Evolutionary conservation across 2,329 filamentous ascomycete genomes (phyloP).

Genomic region (Thermothelomyces thermophilus): DNA sequence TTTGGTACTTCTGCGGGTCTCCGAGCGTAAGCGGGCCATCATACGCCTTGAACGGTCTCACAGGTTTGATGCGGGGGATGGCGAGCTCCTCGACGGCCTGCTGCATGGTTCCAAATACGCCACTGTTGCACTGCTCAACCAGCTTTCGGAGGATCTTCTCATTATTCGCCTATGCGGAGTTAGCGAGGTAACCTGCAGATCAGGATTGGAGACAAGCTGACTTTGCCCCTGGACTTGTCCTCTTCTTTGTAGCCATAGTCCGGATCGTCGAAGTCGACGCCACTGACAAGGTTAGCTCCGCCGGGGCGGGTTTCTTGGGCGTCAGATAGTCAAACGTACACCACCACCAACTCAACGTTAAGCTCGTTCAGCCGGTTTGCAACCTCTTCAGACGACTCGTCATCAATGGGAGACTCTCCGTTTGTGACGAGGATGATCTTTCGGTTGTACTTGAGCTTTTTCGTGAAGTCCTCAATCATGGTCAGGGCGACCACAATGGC

Average conservation of each 20-base stretch:
- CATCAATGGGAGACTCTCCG: constrained; percentile 65
- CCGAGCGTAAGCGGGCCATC: constrained; percentile 76
- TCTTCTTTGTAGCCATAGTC: constrained; percentile 92
- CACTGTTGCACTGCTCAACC: constrained; percentile 58
- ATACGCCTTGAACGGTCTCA: constrained; percentile 71
- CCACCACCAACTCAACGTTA: constrained; percentile 68
- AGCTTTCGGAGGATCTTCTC: constrained; percentile 62
- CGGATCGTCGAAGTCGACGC: constrained; percentile 86
- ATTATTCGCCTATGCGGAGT: constrained; percentile 52
- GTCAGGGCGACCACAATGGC: constrained; percentile 79
- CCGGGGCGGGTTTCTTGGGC: no score
- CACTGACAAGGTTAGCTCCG: constrained; percentile 41
- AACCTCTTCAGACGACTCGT: constrained; percentile 64
- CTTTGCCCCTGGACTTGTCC: constrained; percentile 67
- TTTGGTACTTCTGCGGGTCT: constrained; percentile 63
- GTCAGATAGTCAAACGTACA: constrained; percentile 49
- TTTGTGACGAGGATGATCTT: constrained; percentile 83
- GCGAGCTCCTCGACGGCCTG: constrained; percentile 77
- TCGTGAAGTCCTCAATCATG: constrained; percentile 76
- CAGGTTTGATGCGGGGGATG: constrained; percentile 67
- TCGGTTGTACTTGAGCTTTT: constrained; percentile 72
- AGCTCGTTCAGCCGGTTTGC: constrained; percentile 66
- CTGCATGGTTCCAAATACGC: constrained; percentile 73
- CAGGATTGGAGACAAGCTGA: constrained; percentile 26
- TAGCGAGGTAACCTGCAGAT: constrained; percentile 10